A percentile compares a stretch with the other conserved stretches of the same genome.
Conservation (phyloP, 1,284 basidiomycete genomes). For the Sphaerobolus stellatus region DNA sequence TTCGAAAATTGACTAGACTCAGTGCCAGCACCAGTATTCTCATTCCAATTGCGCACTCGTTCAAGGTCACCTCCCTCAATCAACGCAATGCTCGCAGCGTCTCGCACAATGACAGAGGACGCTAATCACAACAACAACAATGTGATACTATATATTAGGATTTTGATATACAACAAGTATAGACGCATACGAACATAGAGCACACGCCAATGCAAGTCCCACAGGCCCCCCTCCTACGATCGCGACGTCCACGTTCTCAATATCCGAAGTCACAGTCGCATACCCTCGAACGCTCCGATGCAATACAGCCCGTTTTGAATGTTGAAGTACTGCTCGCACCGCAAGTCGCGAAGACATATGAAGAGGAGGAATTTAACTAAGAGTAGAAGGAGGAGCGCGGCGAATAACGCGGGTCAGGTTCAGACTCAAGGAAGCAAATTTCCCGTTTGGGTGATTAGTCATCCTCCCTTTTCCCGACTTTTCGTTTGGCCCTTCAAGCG, state of each 20-base stretch:
- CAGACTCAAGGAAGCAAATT: too few species aligned
- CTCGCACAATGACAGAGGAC: constrained; percentile 47
- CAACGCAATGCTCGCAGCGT: constrained; percentile 62
- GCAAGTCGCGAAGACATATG: too few species aligned
- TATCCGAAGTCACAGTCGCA: background rate
- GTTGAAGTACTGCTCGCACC: too few species aligned
- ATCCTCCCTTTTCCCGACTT: too few species aligned
- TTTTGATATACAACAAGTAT: too few species aligned
- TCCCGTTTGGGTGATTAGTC: too few species aligned
- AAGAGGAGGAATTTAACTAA: too few species aligned
- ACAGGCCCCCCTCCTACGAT: constrained; percentile 95
- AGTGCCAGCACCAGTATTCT: constrained; percentile 20
- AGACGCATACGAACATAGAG: constrained; percentile 70
- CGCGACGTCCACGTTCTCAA: constrained; percentile 63
- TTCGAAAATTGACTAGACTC: constrained; percentile 72
- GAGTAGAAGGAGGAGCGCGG: too few species aligned
- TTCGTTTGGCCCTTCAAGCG: too few species aligned
- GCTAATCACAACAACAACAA: constrained; percentile 38
- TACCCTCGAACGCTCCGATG: too few species aligned
- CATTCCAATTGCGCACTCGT: constrained; percentile 65
- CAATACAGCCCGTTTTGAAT: too few species aligned
- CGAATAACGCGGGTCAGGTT: too few species aligned
- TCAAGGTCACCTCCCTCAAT: constrained; percentile 80
- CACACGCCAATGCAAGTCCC: constrained; percentile 86
- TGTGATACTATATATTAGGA: constrained; percentile 8